phyloP scores from a whole-genome alignment of 768 basidiomycete genomes.

The Mycena capillaripes region DNA sequence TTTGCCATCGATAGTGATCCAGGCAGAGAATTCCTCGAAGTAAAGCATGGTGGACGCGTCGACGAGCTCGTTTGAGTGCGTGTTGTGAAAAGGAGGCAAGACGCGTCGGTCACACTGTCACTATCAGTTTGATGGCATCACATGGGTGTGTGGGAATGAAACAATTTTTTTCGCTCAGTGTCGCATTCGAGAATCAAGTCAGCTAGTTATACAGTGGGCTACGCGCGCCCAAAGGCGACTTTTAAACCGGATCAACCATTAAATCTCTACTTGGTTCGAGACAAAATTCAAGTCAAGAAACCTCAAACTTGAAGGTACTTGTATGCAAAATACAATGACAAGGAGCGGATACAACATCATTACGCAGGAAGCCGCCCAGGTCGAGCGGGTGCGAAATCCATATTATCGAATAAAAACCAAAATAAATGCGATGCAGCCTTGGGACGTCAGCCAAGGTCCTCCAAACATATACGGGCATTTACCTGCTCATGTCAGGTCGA shows the following conservation, averaged over 20 bases:
- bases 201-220: too few relatives aligned
- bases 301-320: not conserved
- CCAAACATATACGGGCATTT: not conserved
- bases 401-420: not conserved
- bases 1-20: not conserved
- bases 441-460: too few relatives aligned
- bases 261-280: not conserved
- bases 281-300: not conserved
- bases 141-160: too few relatives aligned
- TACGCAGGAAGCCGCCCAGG: too few relatives aligned
- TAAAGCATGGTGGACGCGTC: not conserved
- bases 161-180: too few relatives aligned
- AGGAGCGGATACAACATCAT: not conserved
- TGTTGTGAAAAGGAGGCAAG: too few relatives aligned
- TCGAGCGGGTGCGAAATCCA: too few relatives aligned
- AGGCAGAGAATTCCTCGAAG: not conserved
- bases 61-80: too few relatives aligned
- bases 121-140: too few relatives aligned
- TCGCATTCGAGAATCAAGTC: too few relatives aligned
- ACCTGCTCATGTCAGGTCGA: slow-evolving; percentile 26
- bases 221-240: too few relatives aligned
- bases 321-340: not conserved
- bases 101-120: not conserved
- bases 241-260: not conserved
- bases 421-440: too few relatives aligned